Evolutionary conservation across 768 basidiomycete species (phyloP).

Genomic region (Pluteus cervinus): DNA sequence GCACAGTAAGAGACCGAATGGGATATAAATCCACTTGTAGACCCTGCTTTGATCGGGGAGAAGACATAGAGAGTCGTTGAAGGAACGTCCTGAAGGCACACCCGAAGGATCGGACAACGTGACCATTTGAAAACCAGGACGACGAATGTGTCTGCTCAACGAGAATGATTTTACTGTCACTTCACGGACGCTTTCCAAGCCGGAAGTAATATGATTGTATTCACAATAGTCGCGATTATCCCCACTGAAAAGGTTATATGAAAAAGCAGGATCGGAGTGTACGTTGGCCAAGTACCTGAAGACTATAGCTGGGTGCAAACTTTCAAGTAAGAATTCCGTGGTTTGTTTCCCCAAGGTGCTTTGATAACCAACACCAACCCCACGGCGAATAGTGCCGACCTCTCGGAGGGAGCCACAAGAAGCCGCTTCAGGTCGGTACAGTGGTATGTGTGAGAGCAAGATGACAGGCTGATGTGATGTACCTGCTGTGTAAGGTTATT

Average conservation of each 20-base stretch:
- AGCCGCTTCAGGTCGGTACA: slow-evolving; percentile 68
- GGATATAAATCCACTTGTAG: slow-evolving; percentile 58
- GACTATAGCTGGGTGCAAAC: slow-evolving; percentile 57
- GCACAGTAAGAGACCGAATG: slow-evolving; percentile 51
- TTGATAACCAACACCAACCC: slow-evolving; percentile 79
- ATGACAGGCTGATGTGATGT: slow-evolving; percentile 47
- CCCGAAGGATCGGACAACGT: slow-evolving; percentile 41
- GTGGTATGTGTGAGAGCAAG: slow-evolving; percentile 81
- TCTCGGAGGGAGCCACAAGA: slow-evolving; percentile 77
- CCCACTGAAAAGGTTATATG: slow-evolving; percentile 41
- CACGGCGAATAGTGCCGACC: slow-evolving; percentile 61
- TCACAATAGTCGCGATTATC: slow-evolving; percentile 94
- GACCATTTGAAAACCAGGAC: slow-evolving; percentile 83
- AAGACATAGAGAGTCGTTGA: slow-evolving; percentile 65
- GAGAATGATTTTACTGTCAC: slow-evolving; percentile 88
- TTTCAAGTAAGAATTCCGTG: slow-evolving; percentile 63
- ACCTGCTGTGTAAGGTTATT: slow-evolving; percentile 3
- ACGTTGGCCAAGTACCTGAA: slow-evolving; percentile 52
- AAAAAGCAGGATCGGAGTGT: slow-evolving; percentile 5
- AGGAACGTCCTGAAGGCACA: slow-evolving; percentile 32
- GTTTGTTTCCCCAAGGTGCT: slow-evolving; percentile 79
- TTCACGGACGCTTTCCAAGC: slow-evolving; percentile 46
- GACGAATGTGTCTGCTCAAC: slow-evolving; percentile 60
- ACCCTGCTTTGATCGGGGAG: slow-evolving; percentile 69
- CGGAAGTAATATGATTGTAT: slow-evolving; percentile 39